Evolutionary conservation across 108 stramenopile genomes (phyloP), one percentile per base, ranked within the genome.

Genomic region (Skeletonema menzelii): DNA sequence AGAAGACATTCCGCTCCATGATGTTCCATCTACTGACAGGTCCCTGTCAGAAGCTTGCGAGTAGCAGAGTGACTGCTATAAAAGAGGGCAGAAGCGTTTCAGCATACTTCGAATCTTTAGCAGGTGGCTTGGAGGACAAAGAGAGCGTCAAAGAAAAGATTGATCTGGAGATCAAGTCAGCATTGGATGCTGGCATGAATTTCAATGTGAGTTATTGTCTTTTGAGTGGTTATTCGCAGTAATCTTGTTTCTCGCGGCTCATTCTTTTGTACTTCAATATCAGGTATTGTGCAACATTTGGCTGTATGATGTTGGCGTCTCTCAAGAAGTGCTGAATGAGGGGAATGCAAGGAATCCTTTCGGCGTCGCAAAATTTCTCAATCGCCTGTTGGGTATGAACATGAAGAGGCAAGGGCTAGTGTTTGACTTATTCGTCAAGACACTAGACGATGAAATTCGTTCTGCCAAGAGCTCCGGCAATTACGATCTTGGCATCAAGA

Each of bases 331-430:
- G 7, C 1, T 53, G 22, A 53, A 17, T 7, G 6, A 53, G 17
- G 49, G 49, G 15, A 19, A 17, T 8, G 6, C 15, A 35, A 60
- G 59, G 38, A 35, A 6, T 4, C 49, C 53, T 4, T 27, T 56
- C 10, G 64, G 26, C 55, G 26, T 69, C 6, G 4, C 67, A 6
- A 59, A 28, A 8, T 69, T 69, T 28, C 67, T 69, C 59, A 69
- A 69, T 62, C 67, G 67, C 28, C 17, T 59, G 20, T 49, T 69
- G n/a, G 67, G 67, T 5, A 59, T 69, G 67, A 30, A 27, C 8
- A 27, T 69, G 14, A 59, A 30, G 20, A 44, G 56, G 59, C 67
- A 69, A 26, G 13, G 22, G 0, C 27, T 56, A n/a, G 30, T 69
- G 0, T 57, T 28, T 59, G 44, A 69, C 8, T 26, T 59, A 12